These are phyloP conservation scores for Kitagawia praeruptora DNA, from an alignment of 129 eudicot genomes.

Conservation along the genomic window DNA sequence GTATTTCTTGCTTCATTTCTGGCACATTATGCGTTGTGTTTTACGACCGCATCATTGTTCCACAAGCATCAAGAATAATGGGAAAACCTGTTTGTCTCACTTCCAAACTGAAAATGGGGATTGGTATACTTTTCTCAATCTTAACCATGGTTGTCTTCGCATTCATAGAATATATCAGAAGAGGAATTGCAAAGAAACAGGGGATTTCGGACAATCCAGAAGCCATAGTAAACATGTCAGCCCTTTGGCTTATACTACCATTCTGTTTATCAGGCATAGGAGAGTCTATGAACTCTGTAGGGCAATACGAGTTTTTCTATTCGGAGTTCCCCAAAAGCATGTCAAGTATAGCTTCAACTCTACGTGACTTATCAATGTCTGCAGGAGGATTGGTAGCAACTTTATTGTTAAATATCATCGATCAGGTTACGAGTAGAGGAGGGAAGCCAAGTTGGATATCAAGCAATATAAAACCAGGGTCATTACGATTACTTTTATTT, in stretches of 20 bases:
- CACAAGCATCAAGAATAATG: constrained; percentile 18
- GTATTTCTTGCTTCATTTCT: background rate
- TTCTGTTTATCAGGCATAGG: background rate
- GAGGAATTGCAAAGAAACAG: too few relatives aligned
- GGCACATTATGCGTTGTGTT: background rate
- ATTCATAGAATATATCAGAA: too few relatives aligned
- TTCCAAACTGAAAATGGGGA: too few relatives aligned
- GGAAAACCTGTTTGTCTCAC: constrained; percentile 14
- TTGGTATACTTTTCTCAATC: too few relatives aligned
- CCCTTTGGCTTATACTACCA: constrained; percentile 42
- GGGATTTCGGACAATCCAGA: too few relatives aligned
- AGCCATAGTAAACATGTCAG: constrained; percentile 12
- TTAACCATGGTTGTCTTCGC: too few relatives aligned
- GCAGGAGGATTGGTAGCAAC: constrained; percentile 35
- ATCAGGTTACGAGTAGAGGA: constrained; percentile 18
- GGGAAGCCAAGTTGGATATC: constrained; percentile 49
- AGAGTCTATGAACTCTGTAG: background rate
- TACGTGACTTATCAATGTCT: constrained; percentile 20
- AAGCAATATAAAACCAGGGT: constrained; percentile 36
- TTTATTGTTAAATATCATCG: constrained; percentile 22
- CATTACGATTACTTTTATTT: constrained; percentile 41
- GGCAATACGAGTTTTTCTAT: constrained; percentile 27
- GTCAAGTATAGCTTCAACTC: constrained; percentile 41
- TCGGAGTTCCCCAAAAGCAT: constrained; percentile 41
- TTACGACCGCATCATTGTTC: constrained; percentile 27